Conservation (phyloP, 208 protist species). For the Acanthamoeba divionensis region DNA sequence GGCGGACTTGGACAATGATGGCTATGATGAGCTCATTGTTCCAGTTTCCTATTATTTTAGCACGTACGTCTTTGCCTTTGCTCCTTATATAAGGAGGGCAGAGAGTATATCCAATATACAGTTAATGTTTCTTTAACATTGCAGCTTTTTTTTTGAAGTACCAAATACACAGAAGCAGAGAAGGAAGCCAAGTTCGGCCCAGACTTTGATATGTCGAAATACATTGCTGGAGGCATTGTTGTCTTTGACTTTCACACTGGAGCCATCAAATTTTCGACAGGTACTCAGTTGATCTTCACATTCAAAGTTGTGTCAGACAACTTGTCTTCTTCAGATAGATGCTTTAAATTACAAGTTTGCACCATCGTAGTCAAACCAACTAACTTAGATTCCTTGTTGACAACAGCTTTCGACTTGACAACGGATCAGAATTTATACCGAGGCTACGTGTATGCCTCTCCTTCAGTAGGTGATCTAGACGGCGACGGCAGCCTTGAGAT, state of each 20-base stretch:
- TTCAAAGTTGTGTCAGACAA: background rate
- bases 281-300: background rate
- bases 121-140: conserved; percentile 22
- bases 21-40: conserved; percentile 84
- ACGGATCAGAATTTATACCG: conserved; percentile 66
- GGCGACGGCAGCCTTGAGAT: conserved; percentile 76
- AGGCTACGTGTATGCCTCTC: conserved; percentile 83
- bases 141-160: conserved; percentile 58
- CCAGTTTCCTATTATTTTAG: conserved; percentile 91
- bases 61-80: conserved; percentile 30
- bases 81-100: background rate
- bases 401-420: conserved; percentile 83
- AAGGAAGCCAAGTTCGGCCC: conserved; percentile 41
- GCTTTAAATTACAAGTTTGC: background rate
- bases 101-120: no score
- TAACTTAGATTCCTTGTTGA: background rate
- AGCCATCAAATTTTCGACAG: conserved; percentile 84
- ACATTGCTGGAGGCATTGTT: conserved; percentile 86
- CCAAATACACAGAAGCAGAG: conserved; percentile 51
- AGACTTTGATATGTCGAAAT: conserved; percentile 80
- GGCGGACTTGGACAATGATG: conserved; percentile 85
- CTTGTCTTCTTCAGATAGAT: background rate
- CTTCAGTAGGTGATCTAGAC: conserved; percentile 83
- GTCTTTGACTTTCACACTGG: conserved; percentile 84
- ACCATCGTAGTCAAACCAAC: background rate